These are phyloP conservation scores for Colletotrichum acutatum DNA, from an alignment of 2,329 filamentous ascomycete species.

Conservation along the genomic window DNA sequence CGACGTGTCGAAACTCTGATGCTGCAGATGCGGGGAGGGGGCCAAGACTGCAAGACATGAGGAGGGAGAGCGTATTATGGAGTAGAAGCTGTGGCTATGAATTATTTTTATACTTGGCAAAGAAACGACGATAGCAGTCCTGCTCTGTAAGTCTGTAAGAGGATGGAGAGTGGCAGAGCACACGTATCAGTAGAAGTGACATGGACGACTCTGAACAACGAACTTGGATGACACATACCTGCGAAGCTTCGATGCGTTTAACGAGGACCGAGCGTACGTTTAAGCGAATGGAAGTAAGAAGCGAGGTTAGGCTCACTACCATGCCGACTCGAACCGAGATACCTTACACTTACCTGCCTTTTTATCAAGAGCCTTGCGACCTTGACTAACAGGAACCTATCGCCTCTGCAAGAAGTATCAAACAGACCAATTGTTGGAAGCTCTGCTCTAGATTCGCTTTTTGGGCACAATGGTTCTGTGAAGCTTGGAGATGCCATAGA, in stretches of 20 bases:
- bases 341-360: background rate
- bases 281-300: background rate
- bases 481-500: background rate
- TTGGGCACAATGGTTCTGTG: background rate
- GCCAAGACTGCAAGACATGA: background rate
- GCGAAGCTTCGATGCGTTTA: slow-evolving; percentile 17
- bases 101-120: background rate
- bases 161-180: background rate
- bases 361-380: no score
- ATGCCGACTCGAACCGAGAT: background rate
- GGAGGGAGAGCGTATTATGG: background rate
- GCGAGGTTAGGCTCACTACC: slow-evolving; percentile 6
- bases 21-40: slow-evolving; percentile 9
- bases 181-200: background rate
- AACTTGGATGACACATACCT: background rate
- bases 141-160: background rate
- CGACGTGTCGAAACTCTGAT: slow-evolving; percentile 16
- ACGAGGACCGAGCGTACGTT: slow-evolving; percentile 12
- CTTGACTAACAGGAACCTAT: background rate
- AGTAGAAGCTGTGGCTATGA: background rate
- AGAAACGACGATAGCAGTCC: background rate
- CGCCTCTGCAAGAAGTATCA: background rate
- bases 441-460: background rate
- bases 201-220: background rate
- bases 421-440: background rate